Evolutionary conservation across 495 filamentous ascomycete species (phyloP).

Genomic region (Mycothermus thermophilus): DNA sequence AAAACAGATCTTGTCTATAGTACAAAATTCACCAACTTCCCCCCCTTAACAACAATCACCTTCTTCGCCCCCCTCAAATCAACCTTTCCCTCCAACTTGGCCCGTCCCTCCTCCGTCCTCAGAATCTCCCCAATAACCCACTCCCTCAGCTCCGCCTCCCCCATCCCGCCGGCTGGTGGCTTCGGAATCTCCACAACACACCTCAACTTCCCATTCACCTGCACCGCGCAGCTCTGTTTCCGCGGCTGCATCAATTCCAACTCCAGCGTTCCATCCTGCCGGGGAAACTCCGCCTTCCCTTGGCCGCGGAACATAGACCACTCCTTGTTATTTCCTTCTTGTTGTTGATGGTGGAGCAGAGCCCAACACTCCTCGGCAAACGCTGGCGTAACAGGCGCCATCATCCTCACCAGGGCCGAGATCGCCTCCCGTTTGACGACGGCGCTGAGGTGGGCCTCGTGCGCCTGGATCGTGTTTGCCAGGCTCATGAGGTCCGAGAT

Average conservation of each 20-base stretch:
- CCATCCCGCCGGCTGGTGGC: conserved; percentile 18
- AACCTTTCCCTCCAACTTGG: conserved; percentile 27
- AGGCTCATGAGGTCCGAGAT: conserved; percentile 70
- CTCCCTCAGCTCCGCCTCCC: conserved; percentile 26
- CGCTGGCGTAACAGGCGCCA: conserved; percentile 65
- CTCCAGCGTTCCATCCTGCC: conserved; percentile 32
- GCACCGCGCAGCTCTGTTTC: conserved; percentile 44
- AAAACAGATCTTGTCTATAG: conserved; percentile 16
- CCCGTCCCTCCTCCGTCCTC: conserved; percentile 32
- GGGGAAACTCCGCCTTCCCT: conserved; percentile 34
- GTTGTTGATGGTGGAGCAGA: too few relatives aligned
- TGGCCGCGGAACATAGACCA: conserved; percentile 33
- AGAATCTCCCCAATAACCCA: conserved; percentile 43
- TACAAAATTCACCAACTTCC: conserved; percentile 46
- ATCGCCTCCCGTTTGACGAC: conserved; percentile 22
- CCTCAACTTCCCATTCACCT: conserved; percentile 62
- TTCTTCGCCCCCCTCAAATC: conserved; percentile 32
- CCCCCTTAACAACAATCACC: conserved; percentile 37
- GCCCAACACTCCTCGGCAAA: conserved; percentile 72
- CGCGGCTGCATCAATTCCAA: conserved; percentile 22
- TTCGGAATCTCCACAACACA: conserved; percentile 46
- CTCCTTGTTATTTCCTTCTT: not conserved
- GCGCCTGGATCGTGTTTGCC: conserved; percentile 46
- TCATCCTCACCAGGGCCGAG: conserved; percentile 46
- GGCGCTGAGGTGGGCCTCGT: conserved; percentile 8